Percentiles rank a stretch among this genome's conserved stretches.
Conservation (phyloP, 2,329 filamentous ascomycete species). For the Diplodia mutila region DNA sequence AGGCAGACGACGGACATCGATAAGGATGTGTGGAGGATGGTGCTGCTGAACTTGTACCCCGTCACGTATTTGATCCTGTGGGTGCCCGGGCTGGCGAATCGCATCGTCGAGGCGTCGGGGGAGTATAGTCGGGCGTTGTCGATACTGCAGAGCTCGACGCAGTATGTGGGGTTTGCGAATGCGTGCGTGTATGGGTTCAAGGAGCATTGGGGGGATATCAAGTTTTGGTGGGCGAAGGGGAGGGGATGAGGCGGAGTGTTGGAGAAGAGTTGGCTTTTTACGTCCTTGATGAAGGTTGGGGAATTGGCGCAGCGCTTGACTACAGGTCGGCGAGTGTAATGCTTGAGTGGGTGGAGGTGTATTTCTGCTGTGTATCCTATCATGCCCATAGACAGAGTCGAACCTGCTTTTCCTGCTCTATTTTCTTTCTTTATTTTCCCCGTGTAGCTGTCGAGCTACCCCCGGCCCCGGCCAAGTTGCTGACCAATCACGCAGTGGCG, state of each 20-base stretch:
- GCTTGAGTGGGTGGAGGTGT: too few relatives aligned
- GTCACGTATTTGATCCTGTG: slow-evolving; percentile 41
- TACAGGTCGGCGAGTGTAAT: too few relatives aligned
- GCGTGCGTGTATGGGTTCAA: slow-evolving; percentile 32
- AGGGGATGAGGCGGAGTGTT: neutral
- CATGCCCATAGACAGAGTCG: too few relatives aligned
- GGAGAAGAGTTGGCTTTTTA: neutral
- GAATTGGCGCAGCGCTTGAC: neutral
- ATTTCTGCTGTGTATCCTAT: too few relatives aligned
- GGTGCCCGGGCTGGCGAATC: slow-evolving; percentile 39
- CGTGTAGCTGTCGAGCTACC: too few relatives aligned
- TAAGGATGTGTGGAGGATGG: slow-evolving; percentile 34
- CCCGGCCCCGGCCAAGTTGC: too few relatives aligned
- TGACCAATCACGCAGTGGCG: too few relatives aligned
- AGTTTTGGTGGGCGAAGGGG: neutral
- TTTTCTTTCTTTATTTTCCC: too few relatives aligned
- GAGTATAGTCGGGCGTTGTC: slow-evolving; percentile 26
- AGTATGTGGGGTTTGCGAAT: slow-evolving; percentile 33
- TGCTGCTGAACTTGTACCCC: slow-evolving; percentile 42
- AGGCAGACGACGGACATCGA: slow-evolving; percentile 13
- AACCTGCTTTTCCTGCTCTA: too few relatives aligned
- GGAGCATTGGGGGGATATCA: slow-evolving; percentile 26
- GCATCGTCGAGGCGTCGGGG: slow-evolving; percentile 29
- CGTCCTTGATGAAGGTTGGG: neutral
- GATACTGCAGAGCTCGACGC: slow-evolving; percentile 32